Conservation (phyloP, 106 monocot genomes). For the Narthecium ossifragum region DNA sequence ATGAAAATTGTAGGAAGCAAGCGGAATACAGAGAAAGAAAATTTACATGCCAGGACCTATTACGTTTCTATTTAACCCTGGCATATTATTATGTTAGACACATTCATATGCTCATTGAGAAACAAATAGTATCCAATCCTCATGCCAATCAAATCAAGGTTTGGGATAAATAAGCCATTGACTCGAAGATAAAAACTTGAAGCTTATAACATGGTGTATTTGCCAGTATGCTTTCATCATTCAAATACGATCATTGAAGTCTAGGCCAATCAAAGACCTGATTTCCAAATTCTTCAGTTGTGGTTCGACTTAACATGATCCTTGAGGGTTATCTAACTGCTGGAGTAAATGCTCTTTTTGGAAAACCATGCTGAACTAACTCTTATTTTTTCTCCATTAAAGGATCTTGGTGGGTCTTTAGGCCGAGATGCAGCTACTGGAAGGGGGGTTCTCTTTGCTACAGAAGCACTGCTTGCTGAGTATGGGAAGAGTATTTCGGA, state of each 20-base stretch:
- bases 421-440: constrained; percentile 95
- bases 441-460: constrained; percentile 87
- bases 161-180: too few relatives aligned
- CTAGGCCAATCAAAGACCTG: background rate
- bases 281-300: background rate
- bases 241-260: background rate
- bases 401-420: constrained; percentile 96
- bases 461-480: constrained; percentile 77
- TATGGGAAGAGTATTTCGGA: constrained; percentile 80
- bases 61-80: too few relatives aligned
- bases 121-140: background rate
- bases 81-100: too few relatives aligned
- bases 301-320: too few relatives aligned
- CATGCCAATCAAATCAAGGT: too few relatives aligned
- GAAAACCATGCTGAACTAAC: background rate
- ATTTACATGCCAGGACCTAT: too few relatives aligned
- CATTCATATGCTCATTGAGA: background rate
- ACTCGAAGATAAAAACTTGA: background rate
- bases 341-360: background rate
- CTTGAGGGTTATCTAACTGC: background rate
- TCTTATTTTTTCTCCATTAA: background rate
- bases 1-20: background rate
- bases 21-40: background rate
- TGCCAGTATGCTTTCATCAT: background rate
- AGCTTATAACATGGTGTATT: background rate